phyloP scores from a whole-genome alignment of 306 rosid species.

The Mucuna pruriens region DNA sequence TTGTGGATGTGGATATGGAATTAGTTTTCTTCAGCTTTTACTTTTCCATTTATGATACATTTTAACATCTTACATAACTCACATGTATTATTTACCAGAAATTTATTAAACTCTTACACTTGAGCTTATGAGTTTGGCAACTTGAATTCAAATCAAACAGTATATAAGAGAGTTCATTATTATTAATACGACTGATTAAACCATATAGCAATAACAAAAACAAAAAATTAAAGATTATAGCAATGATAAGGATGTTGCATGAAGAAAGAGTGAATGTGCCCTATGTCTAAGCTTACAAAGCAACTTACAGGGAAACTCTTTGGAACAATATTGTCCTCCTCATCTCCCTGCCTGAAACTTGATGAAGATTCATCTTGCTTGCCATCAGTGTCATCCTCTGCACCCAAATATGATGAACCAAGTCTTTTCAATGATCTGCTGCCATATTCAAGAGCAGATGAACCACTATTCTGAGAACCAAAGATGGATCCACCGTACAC shows the following conservation, averaged over 20 bases:
- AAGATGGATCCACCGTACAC: conserved; percentile 85
- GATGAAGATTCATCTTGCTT: conserved; percentile 76
- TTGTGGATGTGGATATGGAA: background rate
- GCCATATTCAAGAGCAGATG: conserved; percentile 83
- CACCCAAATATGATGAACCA: conserved; percentile 80
- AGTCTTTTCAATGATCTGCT: conserved; percentile 77
- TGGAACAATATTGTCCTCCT: conserved; percentile 51
- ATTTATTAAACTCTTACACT: background rate
- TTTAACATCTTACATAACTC: conserved; percentile 13
- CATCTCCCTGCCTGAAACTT: conserved; percentile 60
- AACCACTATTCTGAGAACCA: conserved; percentile 65
- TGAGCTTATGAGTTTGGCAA: conserved; percentile 17
- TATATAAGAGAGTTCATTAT: background rate
- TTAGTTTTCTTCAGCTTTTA: conserved; percentile 29
- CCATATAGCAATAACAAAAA: background rate
- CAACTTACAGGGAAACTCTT: conserved; percentile 89
- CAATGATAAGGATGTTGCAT: conserved; percentile 17
- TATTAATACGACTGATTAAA: conserved; percentile 4
- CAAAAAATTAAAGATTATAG: background rate
- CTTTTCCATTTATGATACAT: conserved; percentile 23
- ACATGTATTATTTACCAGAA: conserved; percentile 2
- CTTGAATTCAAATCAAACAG: conserved; percentile 9
- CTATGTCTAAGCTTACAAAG: conserved; percentile 11
- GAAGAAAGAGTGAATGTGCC: conserved; percentile 20
- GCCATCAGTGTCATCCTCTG: conserved; percentile 67